phyloP scores from a whole-genome alignment of 2,329 filamentous ascomycete species.

The Fonsecaea multimorphosa region DNA sequence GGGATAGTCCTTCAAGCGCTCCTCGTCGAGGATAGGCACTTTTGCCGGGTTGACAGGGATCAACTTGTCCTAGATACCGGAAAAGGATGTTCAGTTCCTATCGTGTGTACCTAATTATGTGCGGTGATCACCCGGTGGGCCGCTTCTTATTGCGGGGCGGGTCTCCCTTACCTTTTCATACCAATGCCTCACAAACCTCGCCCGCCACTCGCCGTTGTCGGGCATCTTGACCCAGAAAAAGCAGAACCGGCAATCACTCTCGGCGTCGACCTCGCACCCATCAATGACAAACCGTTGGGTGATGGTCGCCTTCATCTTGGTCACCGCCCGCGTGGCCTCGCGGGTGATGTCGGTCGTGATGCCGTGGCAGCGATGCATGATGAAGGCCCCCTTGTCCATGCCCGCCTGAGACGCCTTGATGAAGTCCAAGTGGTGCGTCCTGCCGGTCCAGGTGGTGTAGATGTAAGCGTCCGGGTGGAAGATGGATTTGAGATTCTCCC shows the following conservation, averaged over 20 bases:
- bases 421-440: slow-evolving; percentile 52
- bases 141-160: too few species aligned
- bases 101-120: too few species aligned
- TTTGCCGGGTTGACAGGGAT: slow-evolving; percentile 53
- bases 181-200: slow-evolving; percentile 55
- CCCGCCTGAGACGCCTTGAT: slow-evolving; percentile 58
- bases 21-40: slow-evolving; percentile 51
- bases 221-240: slow-evolving; percentile 36
- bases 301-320: slow-evolving; percentile 63
- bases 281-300: slow-evolving; percentile 55
- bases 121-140: too few species aligned
- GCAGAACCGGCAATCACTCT: slow-evolving; percentile 38
- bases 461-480: slow-evolving; percentile 57
- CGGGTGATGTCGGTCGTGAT: slow-evolving; percentile 54
- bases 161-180: slow-evolving; percentile 56
- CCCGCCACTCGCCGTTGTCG: slow-evolving; percentile 28
- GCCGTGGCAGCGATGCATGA: slow-evolving; percentile 63
- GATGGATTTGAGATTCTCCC: slow-evolving; percentile 59
- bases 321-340: slow-evolving; percentile 51
- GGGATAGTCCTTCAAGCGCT: slow-evolving; percentile 50
- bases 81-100: background rate
- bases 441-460: slow-evolving; percentile 60
- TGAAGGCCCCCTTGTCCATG: slow-evolving; percentile 60
- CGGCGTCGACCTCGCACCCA: slow-evolving; percentile 34
- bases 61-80: slow-evolving; percentile 51